Evolutionary conservation across 495 filamentous ascomycete genomes (phyloP).

Genomic region (Amorphotheca resinae): DNA sequence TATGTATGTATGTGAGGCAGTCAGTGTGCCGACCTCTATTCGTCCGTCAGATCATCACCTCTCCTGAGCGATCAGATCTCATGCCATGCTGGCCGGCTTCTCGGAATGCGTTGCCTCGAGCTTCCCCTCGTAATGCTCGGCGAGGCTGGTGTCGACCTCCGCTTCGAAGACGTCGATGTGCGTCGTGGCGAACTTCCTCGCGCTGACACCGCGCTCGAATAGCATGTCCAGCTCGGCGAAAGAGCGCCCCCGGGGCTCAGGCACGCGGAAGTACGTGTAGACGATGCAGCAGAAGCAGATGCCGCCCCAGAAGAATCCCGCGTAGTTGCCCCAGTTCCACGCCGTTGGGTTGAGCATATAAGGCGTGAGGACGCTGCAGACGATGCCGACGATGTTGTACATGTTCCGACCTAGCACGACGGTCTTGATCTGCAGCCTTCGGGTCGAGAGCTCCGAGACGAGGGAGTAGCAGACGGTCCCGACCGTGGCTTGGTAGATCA

Average conservation of each 20-base stretch:
- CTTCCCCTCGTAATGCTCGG: constrained; percentile 33
- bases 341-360: constrained; percentile 65
- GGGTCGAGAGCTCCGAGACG: constrained; percentile 61
- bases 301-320: constrained; percentile 77
- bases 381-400: constrained; percentile 60
- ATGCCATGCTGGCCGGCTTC: no score
- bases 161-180: constrained; percentile 56
- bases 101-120: no score
- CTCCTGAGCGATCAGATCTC: no score
- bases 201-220: constrained; percentile 51
- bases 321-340: constrained; percentile 65
- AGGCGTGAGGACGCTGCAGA: constrained; percentile 57
- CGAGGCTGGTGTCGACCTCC: constrained; percentile 35
- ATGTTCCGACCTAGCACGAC: constrained; percentile 57
- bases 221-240: constrained; percentile 66
- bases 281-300: constrained; percentile 61
- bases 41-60: no score
- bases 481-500: constrained; percentile 64
- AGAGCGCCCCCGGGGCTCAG: constrained; percentile 55
- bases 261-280: constrained; percentile 65
- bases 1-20: no score
- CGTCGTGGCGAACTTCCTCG: constrained; percentile 54
- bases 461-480: constrained; percentile 72
- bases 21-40: no score
- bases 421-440: constrained; percentile 66